Base-by-base conservation (phyloP, 2,329 filamentous ascomycete species). In the Botrytis fabae region DNA sequence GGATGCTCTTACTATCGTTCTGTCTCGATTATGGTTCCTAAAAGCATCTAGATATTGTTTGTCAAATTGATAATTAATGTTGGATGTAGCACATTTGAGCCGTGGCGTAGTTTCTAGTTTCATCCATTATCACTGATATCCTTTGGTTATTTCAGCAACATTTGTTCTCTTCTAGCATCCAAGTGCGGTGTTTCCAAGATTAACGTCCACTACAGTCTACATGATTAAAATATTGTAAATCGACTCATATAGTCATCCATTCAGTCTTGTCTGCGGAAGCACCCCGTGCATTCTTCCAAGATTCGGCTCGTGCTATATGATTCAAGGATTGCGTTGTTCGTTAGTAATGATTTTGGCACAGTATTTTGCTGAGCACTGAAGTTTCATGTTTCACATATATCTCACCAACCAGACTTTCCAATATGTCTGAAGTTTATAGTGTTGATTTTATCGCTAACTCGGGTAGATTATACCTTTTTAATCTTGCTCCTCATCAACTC, bases 111-210 rank as follows among this genome's bases (percentile, higher is more conserved):
- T 22, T 46, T 7, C 2, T 20, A 20, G 7, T 20, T 18, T 46
- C 44, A 46, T 46, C 6, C 7, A 46, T 4, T 48, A 9, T 16
- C 48, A 54, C 4, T 8, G 38, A 38, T 38, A 38, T 6, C 38
- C 8, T 9, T 38, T 38, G 1, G 38, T 54, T 16, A 16, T 54
- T 54, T 1, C 25, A 8, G n/a, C 12, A 1, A 51, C 25, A n/a
- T 7, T 3, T 7, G 0, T 5, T n/a, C 12, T n/a, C 25, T 6
- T n/a, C 12, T 2, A 54, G 12, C 14, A n/a, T n/a, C 1, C 12
- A 16, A 54, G 48, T 54, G 25, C 25, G 14, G 10, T n/a, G 5
- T 54, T 7, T 5, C 25, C n/a, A 12, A n/a, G 25, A 54, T 54
- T 12, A 14, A n/a, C 12, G n/a, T 54, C 0, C 10, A n/a, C 25